Conservation (phyloP, 2,329 filamentous ascomycete genomes). For the Diaporthe humulicola region DNA sequence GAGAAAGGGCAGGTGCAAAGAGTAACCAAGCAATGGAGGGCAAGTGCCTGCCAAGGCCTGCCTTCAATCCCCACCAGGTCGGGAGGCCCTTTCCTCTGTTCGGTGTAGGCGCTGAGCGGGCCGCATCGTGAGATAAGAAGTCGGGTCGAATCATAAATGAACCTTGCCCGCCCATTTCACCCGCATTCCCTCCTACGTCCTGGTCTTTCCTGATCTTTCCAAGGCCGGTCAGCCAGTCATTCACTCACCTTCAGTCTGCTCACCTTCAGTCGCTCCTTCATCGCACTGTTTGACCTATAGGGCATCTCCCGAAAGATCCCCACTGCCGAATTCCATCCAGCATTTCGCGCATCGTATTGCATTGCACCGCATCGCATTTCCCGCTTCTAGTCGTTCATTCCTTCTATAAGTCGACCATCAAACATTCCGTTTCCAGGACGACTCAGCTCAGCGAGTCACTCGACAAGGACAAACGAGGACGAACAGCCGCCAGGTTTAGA, state of each 20-base stretch:
- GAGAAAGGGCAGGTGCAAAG: background rate
- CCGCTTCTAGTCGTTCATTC: background rate
- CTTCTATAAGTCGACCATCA: background rate
- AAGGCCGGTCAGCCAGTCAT: slow-evolving; percentile 11
- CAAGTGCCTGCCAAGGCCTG: slow-evolving; percentile 17
- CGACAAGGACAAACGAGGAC: background rate
- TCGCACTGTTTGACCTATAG: slow-evolving; percentile 15
- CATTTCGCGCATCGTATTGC: background rate
- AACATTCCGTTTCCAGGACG: background rate
- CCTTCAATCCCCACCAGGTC: slow-evolving; percentile 13
- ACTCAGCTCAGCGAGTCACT: background rate
- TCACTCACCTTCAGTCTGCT: slow-evolving; percentile 9
- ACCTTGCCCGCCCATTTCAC: slow-evolving; percentile 3
- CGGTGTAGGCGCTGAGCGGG: slow-evolving; percentile 10
- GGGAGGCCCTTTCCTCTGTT: slow-evolving; percentile 24
- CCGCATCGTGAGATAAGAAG: slow-evolving; percentile 33
- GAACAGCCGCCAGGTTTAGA: slow-evolving; percentile 2
- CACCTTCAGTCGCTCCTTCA: slow-evolving; percentile 34
- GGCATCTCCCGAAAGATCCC: background rate
- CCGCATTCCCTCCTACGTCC: background rate
- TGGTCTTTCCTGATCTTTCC: background rate
- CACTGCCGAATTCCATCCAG: background rate
- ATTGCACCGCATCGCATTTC: background rate
- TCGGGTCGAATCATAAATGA: slow-evolving; percentile 10
- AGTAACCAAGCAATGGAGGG: slow-evolving; percentile 1